phyloP scores from a whole-genome alignment of 169 alveolate species.

The Neospora caninum region DNA sequence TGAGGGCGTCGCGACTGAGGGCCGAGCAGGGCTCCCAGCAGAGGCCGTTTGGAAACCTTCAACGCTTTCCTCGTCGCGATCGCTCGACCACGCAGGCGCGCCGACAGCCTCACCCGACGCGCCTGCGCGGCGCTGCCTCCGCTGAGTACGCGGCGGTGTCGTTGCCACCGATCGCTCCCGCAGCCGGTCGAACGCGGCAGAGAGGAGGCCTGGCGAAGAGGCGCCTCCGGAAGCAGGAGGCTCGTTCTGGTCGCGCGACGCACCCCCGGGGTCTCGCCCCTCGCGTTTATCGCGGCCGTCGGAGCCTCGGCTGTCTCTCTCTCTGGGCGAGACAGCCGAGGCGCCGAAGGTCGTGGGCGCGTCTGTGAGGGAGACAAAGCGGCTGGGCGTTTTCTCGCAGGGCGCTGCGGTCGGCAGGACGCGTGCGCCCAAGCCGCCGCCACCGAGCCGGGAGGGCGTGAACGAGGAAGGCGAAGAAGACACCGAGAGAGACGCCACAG shows the following conservation, averaged over 20 bases:
- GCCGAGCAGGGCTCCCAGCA: no score
- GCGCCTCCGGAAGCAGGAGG: neutral
- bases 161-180: neutral
- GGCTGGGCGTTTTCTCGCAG: neutral
- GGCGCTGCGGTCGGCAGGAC: neutral
- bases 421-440: neutral
- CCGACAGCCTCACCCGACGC: no score
- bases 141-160: no score
- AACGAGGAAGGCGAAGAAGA: neutral
- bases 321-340: neutral
- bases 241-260: no score
- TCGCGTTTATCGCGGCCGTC: neutral
- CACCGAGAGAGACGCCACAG: neutral
- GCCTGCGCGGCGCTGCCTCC: no score
- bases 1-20: no score
- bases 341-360: neutral
- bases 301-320: neutral
- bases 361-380: neutral
- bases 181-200: neutral
- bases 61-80: no score
- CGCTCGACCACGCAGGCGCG: no score
- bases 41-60: no score
- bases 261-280: no score
- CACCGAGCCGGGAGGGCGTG: neutral
- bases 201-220: neutral